Percentiles rank a stretch among this genome's conserved stretches.
These are phyloP conservation scores for Populus ilicifolia DNA, from an alignment of 345 rosid species.

Conservation along the genomic window DNA sequence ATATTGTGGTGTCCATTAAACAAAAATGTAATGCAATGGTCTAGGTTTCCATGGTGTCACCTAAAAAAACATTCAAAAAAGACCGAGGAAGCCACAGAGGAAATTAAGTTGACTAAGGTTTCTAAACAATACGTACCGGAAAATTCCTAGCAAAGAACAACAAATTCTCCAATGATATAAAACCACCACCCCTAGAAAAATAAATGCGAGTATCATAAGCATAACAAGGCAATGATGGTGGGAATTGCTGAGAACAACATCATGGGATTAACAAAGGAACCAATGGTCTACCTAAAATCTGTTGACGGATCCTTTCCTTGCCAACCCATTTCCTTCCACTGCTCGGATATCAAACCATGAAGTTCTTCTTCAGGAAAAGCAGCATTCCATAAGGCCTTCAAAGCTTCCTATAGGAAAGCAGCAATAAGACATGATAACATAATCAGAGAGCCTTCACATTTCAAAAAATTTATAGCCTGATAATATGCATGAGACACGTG, in stretches of 20 bases:
- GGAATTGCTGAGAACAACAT: conserved; percentile 2
- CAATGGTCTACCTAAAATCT: conserved; percentile 70
- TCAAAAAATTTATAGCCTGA: not conserved
- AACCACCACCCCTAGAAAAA: conserved; percentile 93
- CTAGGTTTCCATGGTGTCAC: not conserved
- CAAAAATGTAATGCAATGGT: not conserved
- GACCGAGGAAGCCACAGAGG: not conserved
- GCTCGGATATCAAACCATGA: conserved; percentile 80
- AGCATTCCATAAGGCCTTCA: conserved; percentile 82
- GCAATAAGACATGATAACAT: conserved; percentile 6
- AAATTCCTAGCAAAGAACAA: conserved; percentile 78
- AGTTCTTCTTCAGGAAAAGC: conserved; percentile 95
- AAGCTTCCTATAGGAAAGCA: conserved; percentile 62
- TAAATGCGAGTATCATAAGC: conserved; percentile 14
- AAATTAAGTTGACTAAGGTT: not conserved
- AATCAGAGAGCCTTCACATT: not conserved
- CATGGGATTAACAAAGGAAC: not conserved
- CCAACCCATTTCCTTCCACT: conserved; percentile 99
- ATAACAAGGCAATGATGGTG: not conserved
- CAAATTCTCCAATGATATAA: conserved; percentile 95
- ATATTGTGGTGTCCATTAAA: not conserved
- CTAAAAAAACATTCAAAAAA: not conserved
- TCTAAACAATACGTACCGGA: conserved; percentile 47
- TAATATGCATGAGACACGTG: not conserved
- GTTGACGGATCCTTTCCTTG: conserved; percentile 99